phyloP scores from a whole-genome alignment of 2,329 filamentous ascomycete species.

The Zarea fungicola region DNA sequence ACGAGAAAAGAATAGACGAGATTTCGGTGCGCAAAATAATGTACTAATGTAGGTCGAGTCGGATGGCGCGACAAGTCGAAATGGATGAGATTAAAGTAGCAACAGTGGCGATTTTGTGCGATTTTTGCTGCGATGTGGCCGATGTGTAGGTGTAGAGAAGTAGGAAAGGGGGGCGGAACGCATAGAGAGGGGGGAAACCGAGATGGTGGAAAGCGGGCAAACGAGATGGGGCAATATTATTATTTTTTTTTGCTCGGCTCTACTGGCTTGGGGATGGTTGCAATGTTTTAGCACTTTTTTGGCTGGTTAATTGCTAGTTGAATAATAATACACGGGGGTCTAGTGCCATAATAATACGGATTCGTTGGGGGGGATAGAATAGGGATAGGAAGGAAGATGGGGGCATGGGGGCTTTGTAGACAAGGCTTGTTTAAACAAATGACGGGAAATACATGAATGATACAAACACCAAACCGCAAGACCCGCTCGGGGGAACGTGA shows the following conservation, averaged over 20 bases:
- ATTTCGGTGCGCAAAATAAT: slow-evolving; percentile 29
- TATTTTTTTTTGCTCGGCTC: slow-evolving; percentile 12
- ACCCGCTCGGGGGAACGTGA: not conserved
- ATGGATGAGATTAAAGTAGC: slow-evolving; percentile 38
- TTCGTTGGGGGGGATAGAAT: slow-evolving; percentile 1
- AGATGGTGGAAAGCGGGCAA: slow-evolving; percentile 3
- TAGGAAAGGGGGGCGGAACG: slow-evolving; percentile 8
- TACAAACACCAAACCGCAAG: slow-evolving; percentile 11
- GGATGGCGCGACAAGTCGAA: slow-evolving; percentile 28
- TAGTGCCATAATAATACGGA: slow-evolving; percentile 3
- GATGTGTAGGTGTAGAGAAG: slow-evolving; percentile 23
- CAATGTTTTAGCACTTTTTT: slow-evolving; percentile 16
- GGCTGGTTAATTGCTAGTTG: slow-evolving; percentile 13
- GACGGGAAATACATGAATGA: slow-evolving; percentile 10
- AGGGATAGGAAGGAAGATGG: not conserved
- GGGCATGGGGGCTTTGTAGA: too few relatives aligned
- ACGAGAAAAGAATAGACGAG: slow-evolving; percentile 24
- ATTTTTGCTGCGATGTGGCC: slow-evolving; percentile 24
- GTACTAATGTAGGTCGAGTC: slow-evolving; percentile 31
- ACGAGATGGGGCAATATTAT: slow-evolving; percentile 11
- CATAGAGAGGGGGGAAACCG: slow-evolving; percentile 9
- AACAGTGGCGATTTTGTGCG: slow-evolving; percentile 23
- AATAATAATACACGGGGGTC: slow-evolving; percentile 12
- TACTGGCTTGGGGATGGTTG: slow-evolving; percentile 23
- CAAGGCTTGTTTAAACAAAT: slow-evolving; percentile 1